phyloP scores from a whole-genome alignment of 192 early-diverging fungal genomes.

The Coemansia guatemalensis region DNA sequence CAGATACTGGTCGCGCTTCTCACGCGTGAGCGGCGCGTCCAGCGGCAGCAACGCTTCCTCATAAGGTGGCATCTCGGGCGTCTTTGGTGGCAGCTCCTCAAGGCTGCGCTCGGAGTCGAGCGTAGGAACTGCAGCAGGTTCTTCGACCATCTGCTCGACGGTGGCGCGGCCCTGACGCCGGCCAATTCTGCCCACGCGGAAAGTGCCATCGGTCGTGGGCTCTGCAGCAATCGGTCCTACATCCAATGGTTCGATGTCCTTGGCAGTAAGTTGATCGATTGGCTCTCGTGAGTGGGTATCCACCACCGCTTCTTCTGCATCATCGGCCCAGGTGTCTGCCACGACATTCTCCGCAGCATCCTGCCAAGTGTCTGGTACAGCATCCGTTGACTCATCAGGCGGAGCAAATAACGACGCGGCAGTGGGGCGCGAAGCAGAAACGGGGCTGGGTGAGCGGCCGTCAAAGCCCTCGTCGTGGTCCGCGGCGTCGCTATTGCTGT shows the following conservation, averaged over 20 bases:
- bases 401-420: slow-evolving; percentile 36
- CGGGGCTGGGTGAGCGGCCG: slow-evolving; percentile 19
- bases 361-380: background rate
- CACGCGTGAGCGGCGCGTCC: slow-evolving; percentile 44
- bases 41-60: slow-evolving; percentile 10
- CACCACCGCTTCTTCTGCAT: background rate
- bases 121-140: slow-evolving; percentile 8
- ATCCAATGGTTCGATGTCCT: background rate
- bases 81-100: background rate
- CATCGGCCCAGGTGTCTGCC: background rate
- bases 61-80: background rate
- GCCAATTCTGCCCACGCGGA: slow-evolving; percentile 31
- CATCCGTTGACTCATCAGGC: background rate
- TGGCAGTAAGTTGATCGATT: background rate
- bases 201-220: slow-evolving; percentile 7
- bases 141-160: slow-evolving; percentile 33
- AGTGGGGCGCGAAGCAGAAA: slow-evolving; percentile 24
- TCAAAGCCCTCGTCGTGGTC: slow-evolving; percentile 16
- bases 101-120: background rate
- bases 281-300: background rate
- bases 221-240: background rate
- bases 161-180: slow-evolving; percentile 46
- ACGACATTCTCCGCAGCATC: background rate
- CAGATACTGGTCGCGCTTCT: slow-evolving; percentile 53
- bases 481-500: slow-evolving; percentile 1